A percentile compares a stretch with the other conserved stretches of the same genome.
These are phyloP conservation scores for Taphrina betulina DNA, from an alignment of 1,139 yeast species.

Conservation along the genomic window DNA sequence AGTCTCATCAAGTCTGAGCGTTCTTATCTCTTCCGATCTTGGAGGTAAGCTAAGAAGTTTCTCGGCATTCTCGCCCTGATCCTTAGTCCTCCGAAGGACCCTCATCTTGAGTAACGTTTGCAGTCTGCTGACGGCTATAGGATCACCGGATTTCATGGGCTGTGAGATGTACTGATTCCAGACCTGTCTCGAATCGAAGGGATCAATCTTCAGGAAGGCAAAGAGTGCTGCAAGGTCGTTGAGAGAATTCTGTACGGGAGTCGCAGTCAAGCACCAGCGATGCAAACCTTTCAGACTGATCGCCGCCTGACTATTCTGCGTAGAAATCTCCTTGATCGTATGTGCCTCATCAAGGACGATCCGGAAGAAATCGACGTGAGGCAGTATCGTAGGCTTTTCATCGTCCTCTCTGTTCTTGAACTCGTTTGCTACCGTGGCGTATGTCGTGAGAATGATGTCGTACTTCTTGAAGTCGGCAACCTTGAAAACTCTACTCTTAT, in stretches of 20 bases:
- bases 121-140: slow-evolving; percentile 59
- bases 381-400: slow-evolving; percentile 43
- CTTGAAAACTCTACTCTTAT: slow-evolving; percentile 44
- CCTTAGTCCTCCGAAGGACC: slow-evolving; percentile 73
- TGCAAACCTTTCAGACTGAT: slow-evolving; percentile 57
- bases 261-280: slow-evolving; percentile 85
- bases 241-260: slow-evolving; percentile 87
- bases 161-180: slow-evolving; percentile 61
- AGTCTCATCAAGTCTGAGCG: slow-evolving; percentile 59
- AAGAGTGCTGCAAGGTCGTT: slow-evolving; percentile 77
- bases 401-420: slow-evolving; percentile 34
- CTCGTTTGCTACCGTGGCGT: slow-evolving; percentile 52
- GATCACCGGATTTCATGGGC: slow-evolving; percentile 51
- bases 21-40: slow-evolving; percentile 67
- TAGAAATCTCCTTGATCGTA: slow-evolving; percentile 73
- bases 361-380: slow-evolving; percentile 63
- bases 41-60: slow-evolving; percentile 78
- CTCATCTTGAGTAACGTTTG: slow-evolving; percentile 74
- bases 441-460: slow-evolving; percentile 78
- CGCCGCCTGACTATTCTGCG: slow-evolving; percentile 78
- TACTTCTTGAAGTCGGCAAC: slow-evolving; percentile 49
- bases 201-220: slow-evolving; percentile 65
- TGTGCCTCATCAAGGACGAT: slow-evolving; percentile 83
- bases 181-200: slow-evolving; percentile 50
- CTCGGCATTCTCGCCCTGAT: slow-evolving; percentile 51